These are phyloP conservation scores for Starmerella stellata DNA, from an alignment of 805 yeast species.

Conservation along the genomic window DNA sequence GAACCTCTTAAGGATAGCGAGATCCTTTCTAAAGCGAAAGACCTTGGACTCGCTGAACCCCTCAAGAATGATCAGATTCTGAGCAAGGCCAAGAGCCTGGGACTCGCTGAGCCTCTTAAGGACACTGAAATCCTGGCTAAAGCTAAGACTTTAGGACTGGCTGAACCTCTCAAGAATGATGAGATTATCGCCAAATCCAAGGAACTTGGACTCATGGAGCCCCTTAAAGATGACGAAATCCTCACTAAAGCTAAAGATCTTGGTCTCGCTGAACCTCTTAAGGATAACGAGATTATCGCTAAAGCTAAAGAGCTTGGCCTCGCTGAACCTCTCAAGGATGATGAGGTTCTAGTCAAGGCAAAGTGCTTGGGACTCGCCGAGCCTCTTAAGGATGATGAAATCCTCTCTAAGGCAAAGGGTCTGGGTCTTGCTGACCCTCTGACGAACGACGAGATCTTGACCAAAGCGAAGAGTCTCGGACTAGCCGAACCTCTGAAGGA, in stretches of 20 bases:
- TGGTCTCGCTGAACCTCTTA: slow-evolving; percentile 9
- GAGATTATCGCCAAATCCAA: slow-evolving; percentile 32
- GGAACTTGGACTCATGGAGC: slow-evolving; percentile 47
- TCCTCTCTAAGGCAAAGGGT: slow-evolving; percentile 51
- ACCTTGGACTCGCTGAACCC: slow-evolving; percentile 4
- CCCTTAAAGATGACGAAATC: slow-evolving; percentile 12
- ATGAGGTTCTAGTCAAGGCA: slow-evolving; percentile 13
- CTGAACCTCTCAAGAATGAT: slow-evolving; percentile 27
- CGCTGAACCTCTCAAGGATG: slow-evolving; percentile 5
- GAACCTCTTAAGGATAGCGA: slow-evolving; percentile 3
- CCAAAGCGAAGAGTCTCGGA: slow-evolving; percentile 17
- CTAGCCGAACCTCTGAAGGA: slow-evolving; percentile 12
- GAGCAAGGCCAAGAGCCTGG: slow-evolving; percentile 16
- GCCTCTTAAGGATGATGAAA: slow-evolving; percentile 7
- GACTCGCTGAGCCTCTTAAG: slow-evolving; percentile 5
- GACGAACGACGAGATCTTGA: slow-evolving; percentile 34
- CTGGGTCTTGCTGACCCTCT: slow-evolving; percentile 44
- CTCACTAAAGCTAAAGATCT: slow-evolving; percentile 5
- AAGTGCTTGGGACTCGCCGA: slow-evolving; percentile 16
- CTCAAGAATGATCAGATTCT: slow-evolving; percentile 2
- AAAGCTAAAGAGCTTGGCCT: slow-evolving; percentile 10
- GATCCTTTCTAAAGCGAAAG: slow-evolving; percentile 2
- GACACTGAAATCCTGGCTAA: slow-evolving; percentile 27
- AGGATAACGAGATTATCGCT: slow-evolving; percentile 3
- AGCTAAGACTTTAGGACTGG: slow-evolving; percentile 7